These are phyloP conservation scores for Mediolabrus comicus DNA, from an alignment of 108 stramenopile species.

Conservation along the genomic window DNA sequence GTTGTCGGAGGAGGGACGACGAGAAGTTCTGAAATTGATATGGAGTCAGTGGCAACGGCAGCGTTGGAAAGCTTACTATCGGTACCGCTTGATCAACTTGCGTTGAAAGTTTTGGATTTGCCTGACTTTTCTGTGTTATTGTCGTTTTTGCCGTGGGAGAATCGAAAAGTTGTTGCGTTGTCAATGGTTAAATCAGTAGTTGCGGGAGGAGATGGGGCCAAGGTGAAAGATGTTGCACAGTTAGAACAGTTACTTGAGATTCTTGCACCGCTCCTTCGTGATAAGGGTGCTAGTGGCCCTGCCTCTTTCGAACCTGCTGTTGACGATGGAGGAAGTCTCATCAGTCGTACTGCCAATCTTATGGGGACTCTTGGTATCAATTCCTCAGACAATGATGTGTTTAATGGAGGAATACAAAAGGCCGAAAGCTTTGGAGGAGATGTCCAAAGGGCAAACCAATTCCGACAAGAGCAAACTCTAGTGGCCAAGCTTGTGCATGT, in stretches of 20 bases:
- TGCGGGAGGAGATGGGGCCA: constrained; percentile 49
- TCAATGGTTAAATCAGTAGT: constrained; percentile 67
- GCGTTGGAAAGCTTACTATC: constrained; percentile 90
- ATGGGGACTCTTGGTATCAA: constrained; percentile 72
- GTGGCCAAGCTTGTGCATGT: constrained; percentile 92
- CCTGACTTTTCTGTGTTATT: constrained; percentile 79
- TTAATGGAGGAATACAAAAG: constrained; percentile 3
- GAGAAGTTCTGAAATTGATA: constrained; percentile 31
- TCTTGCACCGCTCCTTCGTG: constrained; percentile 86
- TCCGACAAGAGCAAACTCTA: constrained; percentile 73
- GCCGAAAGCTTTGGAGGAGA: constrained; percentile 13
- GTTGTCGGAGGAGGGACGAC: constrained; percentile 33
- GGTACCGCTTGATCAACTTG: constrained; percentile 81
- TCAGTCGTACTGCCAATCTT: constrained; percentile 61
- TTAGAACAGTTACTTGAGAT: constrained; percentile 86
- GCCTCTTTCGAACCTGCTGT: constrained; percentile 7
- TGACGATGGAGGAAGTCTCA: constrained; percentile 29
- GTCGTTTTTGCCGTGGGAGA: constrained; percentile 90
- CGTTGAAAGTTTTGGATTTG: constrained; percentile 81
- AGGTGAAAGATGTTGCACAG: constrained; percentile 49
- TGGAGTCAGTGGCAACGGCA: constrained; percentile 78
- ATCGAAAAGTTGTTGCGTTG: constrained; percentile 77
- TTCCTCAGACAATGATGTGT: constrained; percentile 13
- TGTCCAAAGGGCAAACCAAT: constrained; percentile 36
- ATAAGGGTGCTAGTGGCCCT: constrained; percentile 43